phyloP scores from a whole-genome alignment of 202 grass and related monocot genomes.

The Zizania palustris region DNA sequence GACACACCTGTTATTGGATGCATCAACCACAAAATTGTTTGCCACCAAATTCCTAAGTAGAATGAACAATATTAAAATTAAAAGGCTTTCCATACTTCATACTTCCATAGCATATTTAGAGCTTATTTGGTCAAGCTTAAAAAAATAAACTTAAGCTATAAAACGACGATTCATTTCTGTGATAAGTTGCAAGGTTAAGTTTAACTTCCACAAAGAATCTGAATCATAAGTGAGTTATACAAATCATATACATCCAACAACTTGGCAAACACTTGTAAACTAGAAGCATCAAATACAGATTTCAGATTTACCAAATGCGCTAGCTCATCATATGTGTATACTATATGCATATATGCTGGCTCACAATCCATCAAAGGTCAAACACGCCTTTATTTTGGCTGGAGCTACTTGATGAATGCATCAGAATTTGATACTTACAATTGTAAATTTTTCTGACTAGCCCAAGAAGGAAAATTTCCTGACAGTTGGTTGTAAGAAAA shows the following conservation, averaged over 20 bases:
- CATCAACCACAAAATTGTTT: conserved; percentile 69
- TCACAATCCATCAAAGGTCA: background rate
- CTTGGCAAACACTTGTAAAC: background rate
- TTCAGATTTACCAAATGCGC: background rate
- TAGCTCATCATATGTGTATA: background rate
- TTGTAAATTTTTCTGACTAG: conserved; percentile 46
- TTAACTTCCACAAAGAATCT: conserved; percentile 7
- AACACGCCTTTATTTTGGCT: background rate
- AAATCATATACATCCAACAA: background rate
- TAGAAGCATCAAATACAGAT: conserved; percentile 3
- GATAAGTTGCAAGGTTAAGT: background rate
- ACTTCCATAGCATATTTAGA: conserved; percentile 1
- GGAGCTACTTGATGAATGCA: background rate
- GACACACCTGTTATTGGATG: conserved; percentile 66
- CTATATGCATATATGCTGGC: background rate
- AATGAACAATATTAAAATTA: conserved; percentile 22
- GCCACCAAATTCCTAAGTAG: conserved; percentile 76
- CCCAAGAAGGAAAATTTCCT: conserved; percentile 74
- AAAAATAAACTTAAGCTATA: conserved; percentile 13
- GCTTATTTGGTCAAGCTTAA: background rate
- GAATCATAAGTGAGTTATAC: background rate
- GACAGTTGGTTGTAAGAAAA: conserved; percentile 74
- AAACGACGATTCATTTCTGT: background rate
- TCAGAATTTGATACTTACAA: conserved; percentile 49
- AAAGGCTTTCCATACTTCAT: background rate